A percentile compares a stretch with the other conserved stretches of the same genome.
Conservation (phyloP, 225 moss, liverwort and hornwort species). For the Pseudisothecium myosuroides region DNA sequence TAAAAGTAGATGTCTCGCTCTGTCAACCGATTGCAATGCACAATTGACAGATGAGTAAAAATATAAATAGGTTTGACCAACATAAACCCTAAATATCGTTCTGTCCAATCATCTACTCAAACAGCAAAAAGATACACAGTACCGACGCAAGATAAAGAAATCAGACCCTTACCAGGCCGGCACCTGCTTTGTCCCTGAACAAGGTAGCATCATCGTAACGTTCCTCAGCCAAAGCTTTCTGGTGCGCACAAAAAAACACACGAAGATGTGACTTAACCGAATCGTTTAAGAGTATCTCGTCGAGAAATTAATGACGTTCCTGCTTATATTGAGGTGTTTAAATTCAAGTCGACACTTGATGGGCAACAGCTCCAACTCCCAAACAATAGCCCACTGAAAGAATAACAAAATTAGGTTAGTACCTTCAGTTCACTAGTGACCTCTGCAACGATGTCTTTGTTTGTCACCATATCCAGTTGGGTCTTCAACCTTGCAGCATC, state of each 20-base stretch:
- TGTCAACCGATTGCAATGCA: not conserved
- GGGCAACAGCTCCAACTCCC: not conserved
- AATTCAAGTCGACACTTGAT: not conserved
- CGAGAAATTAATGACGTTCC: not conserved
- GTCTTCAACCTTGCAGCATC: constrained; percentile 77
- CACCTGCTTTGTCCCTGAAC: constrained; percentile 82
- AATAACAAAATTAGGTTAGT: not conserved
- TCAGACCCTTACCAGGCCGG: constrained; percentile 64
- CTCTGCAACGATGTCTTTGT: constrained; percentile 74
- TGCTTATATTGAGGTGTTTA: not conserved
- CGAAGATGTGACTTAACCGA: not conserved
- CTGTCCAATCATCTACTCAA: not conserved
- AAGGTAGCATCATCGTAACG: constrained; percentile 76
- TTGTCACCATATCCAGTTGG: constrained; percentile 61
- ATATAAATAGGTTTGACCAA: not conserved
- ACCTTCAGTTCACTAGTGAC: constrained; percentile 81
- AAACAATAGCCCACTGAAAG: not conserved
- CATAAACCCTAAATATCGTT: not conserved
- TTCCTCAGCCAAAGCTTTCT: constrained; percentile 84
- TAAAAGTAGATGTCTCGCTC: not conserved
- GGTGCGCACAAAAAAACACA: not conserved
- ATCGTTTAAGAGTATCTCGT: not conserved
- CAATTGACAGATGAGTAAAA: not conserved
- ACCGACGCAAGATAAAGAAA: not conserved
- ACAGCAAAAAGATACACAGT: not conserved